Evolutionary conservation across 2,329 filamentous ascomycete genomes (phyloP).

Genomic region (Neofusicoccum laricinum): DNA sequence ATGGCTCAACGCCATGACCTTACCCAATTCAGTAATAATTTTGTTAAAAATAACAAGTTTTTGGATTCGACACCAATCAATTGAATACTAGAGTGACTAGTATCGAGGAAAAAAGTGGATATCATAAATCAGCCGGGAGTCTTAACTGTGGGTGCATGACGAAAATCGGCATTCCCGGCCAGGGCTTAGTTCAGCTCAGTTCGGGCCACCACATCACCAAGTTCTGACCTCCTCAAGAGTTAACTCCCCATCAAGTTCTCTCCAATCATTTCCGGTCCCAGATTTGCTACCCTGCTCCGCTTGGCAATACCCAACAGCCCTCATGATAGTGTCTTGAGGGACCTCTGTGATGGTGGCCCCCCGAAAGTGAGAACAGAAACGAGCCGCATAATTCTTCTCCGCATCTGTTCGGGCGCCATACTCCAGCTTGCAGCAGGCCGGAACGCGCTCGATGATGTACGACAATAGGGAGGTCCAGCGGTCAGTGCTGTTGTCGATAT

Average conservation of each 20-base stretch:
- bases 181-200: too few species aligned
- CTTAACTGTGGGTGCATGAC: too few species aligned
- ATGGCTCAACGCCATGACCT: too few species aligned
- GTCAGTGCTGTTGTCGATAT: neutral
- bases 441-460: constrained; percentile 10
- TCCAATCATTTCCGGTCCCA: neutral
- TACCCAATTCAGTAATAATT: too few species aligned
- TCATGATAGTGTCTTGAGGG: neutral
- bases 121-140: too few species aligned
- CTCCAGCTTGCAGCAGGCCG: neutral
- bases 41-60: too few species aligned
- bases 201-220: neutral
- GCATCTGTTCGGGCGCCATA: neutral
- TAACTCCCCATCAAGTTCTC: neutral
- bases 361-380: neutral
- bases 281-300: neutral
- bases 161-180: too few species aligned
- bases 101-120: too few species aligned
- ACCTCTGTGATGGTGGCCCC: neutral
- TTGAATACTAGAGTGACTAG: too few species aligned
- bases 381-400: neutral
- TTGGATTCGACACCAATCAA: too few species aligned
- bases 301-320: neutral
- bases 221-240: neutral
- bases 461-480: neutral